Percentiles rank a stretch among this genome's conserved stretches.
Conservation (phyloP, 352 stramenopile species). For the Pythium catenulatum region DNA sequence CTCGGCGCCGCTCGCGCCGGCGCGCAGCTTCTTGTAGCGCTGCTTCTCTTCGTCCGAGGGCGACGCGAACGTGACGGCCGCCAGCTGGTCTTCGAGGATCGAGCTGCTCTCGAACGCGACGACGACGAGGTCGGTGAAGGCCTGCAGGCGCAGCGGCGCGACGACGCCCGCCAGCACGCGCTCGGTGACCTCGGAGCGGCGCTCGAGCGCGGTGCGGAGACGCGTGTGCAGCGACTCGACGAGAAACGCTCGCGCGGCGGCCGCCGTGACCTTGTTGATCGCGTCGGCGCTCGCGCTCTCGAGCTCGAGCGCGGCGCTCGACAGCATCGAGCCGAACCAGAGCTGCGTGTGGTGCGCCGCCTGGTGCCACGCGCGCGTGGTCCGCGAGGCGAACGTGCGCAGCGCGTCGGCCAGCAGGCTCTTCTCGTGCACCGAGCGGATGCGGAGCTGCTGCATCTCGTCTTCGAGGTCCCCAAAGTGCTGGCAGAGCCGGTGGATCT, state of each 20-base stretch:
- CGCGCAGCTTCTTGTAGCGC: no score
- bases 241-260: no score
- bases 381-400: conserved; percentile 69
- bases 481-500: conserved; percentile 79
- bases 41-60: conserved; percentile 75
- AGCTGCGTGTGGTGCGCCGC: conserved; percentile 70
- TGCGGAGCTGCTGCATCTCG: conserved; percentile 79
- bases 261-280: no score
- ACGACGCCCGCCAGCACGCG: no score
- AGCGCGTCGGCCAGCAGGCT: conserved; percentile 70
- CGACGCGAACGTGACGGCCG: conserved; percentile 71
- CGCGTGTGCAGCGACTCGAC: no score
- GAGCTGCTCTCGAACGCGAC: conserved; percentile 67
- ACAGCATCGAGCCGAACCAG: conserved; percentile 76
- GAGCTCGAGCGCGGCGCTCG: no score
- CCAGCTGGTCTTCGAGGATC: conserved; percentile 70
- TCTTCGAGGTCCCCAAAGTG: conserved; percentile 77
- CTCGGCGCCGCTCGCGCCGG: conserved; percentile 62
- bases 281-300: no score
- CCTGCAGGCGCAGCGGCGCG: conserved; percentile 61
- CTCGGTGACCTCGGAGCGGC: no score
- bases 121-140: conserved; percentile 71
- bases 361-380: conserved; percentile 64
- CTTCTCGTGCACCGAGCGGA: conserved; percentile 76
- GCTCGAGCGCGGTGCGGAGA: no score